Base-by-base conservation (phyloP, 169 alveolate species). In the Eimeria necatrix region DNA sequence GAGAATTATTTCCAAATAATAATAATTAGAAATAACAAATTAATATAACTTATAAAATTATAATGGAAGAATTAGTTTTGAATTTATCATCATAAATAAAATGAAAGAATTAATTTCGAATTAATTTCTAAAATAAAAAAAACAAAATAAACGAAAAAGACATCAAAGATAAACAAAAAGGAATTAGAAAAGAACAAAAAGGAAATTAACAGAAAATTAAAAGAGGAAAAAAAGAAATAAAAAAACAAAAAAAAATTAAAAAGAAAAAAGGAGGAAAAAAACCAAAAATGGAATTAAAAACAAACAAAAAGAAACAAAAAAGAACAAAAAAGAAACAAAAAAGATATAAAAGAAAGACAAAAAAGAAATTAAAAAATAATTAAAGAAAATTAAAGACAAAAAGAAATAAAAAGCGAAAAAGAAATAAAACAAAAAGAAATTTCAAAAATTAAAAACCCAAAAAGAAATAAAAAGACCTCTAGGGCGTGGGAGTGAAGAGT, bases 401-500 rank as follows among this genome's bases (percentile, higher is more conserved):
- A 56, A 56, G 64, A 56, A 14, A 56, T 14, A 56, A 56, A 56
- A 14, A 56, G 20, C 8, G 64, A 56, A 14, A 56, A 14, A 56
- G 64, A 56, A 14, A 56, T 8, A 14, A 56, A 14, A 56, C 64
- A 56, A 14, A 56, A 14, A 56, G 64, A 56, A 14, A 56, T 8
- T 8, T 9, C 20, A n/a, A n/a, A n/a, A n/a, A n/a, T n/a, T n/a
- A 56, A 8, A 56, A 14, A 56, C 20, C 8, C 20, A 56, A 14
- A 56, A 14, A 56, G 14, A 56, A 56, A 14, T 8, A 56, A 14
- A 56, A 8, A 56, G 64, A 83, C 96, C 49, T 94, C 97, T 26
- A 96, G 59, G 18, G 96, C 96, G 60, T 96, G 95, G 41, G 96
- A 60, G 78, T 96, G 97, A 16, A 74, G 41, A 3, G 96, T 87